Base-by-base conservation (phyloP, 352 stramenopile genomes). In the Globisporangium parvum region DNA sequence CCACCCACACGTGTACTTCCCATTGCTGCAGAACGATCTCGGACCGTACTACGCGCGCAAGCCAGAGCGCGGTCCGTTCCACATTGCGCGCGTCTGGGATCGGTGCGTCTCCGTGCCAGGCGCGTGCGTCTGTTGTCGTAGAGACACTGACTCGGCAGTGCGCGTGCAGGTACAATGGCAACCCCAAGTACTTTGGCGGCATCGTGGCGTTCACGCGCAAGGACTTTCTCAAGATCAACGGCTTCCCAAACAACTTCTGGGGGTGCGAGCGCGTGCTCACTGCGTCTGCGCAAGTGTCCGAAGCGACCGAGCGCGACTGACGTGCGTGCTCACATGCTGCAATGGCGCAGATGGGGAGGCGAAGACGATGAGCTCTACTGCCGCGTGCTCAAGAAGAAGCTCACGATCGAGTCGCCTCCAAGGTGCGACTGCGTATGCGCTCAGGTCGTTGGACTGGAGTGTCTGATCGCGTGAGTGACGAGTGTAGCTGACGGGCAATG, bases 191-290 rank as follows among this genome's bases (percentile, higher is more conserved):
- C 59, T 97, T 98, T 65, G 93, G 91, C 23, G 93, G 93, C 18
- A 92, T 97, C 52, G 88, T 97, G 12, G 81, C 75, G n/a, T 98
- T 98, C 71, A 92, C 73, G 12, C 62, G 68, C 15, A 57, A 73
- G 24, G 80, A 97, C 52, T 98, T 98, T 57, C 88, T 96, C 56
- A 71, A 75, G 24, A 95, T 98, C 53, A 98, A 98, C 70, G 96
- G 94, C 31, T 98, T 96, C 65, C 95, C 95, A 9, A 98, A 98
- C 66, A 98, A 82, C 31, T 98, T 98, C 65, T 98, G 93, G 90
- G 91, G 74, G 53, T 65, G 17, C 31, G 63, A 23, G n/a, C 18
- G n/a, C n/a, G 15, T 23, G 3, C n/a, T 12, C 28, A 41, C 12
- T 5, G 31, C 26, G 47, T 8, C 3, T 24, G 3, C 1, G 2